Evolutionary conservation across 2,329 filamentous ascomycete species (phyloP).

Genomic region (Paecilomyces sp.): DNA sequence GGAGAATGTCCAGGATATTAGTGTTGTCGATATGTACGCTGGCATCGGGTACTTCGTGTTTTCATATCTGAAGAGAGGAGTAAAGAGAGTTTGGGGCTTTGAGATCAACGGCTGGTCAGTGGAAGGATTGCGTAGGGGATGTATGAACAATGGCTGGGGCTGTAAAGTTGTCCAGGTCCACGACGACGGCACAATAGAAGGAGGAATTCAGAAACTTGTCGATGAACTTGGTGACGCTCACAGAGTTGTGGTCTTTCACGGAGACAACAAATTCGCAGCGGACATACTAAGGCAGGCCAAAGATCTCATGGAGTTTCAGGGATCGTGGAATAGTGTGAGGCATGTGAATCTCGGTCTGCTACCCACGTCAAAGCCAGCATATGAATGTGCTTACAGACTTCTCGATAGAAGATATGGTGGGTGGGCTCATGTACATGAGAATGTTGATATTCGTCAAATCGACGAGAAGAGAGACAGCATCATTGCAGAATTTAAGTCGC

Average conservation of each 20-base stretch:
- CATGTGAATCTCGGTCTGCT: conserved; percentile 56
- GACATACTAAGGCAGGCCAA: conserved; percentile 29
- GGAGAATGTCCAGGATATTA: conserved; percentile 19
- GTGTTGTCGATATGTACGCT: conserved; percentile 72
- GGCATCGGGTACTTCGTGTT: conserved; percentile 95
- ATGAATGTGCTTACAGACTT: conserved; percentile 42
- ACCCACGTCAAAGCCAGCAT: conserved; percentile 44
- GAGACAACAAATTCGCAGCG: conserved; percentile 56
- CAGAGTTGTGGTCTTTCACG: conserved; percentile 60
- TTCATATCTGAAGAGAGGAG: conserved; percentile 65
- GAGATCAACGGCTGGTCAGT: conserved; percentile 86
- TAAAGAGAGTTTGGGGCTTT: conserved; percentile 70
- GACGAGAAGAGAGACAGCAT: conserved; percentile 31
- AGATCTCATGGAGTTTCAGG: conserved; percentile 21
- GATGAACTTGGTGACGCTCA: conserved; percentile 34
- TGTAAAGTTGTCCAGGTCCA: conserved; percentile 46
- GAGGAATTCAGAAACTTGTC: conserved; percentile 23
- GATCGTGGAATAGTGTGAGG: conserved; percentile 32
- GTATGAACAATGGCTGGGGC: conserved; percentile 60
- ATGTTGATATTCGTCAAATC: conserved; percentile 44
- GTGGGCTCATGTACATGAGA: conserved; percentile 57
- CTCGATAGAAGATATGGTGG: conserved; percentile 42
- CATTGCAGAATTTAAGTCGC: conserved; percentile 30
- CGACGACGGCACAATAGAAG: conserved; percentile 26
- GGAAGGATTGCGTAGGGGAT: conserved; percentile 72